These are phyloP conservation scores for Solanum acaule DNA, from an alignment of 257 asterid genomes.

Conservation along the genomic window DNA sequence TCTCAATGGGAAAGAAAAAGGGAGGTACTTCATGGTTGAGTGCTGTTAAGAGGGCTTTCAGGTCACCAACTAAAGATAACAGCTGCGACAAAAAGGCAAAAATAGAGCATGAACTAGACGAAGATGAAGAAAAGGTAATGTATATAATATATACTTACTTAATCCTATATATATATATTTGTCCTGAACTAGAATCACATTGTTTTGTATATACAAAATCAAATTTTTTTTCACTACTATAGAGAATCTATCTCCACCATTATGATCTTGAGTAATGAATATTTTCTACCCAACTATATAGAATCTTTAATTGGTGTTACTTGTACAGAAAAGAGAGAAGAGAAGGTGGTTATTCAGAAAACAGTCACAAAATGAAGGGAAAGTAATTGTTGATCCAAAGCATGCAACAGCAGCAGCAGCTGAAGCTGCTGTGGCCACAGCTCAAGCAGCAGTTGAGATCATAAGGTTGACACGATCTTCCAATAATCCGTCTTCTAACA, in stretches of 20 bases:
- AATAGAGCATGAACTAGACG: constrained; percentile 39
- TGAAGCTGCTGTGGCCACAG: constrained; percentile 31
- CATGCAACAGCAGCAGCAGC: constrained; percentile 72
- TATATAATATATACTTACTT: not conserved
- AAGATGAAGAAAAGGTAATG: constrained; percentile 50
- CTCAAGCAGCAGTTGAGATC: constrained; percentile 72
- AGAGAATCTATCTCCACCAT: not conserved
- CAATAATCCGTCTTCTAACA: constrained; percentile 12
- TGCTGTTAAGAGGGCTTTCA: constrained; percentile 80
- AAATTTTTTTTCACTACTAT: not conserved
- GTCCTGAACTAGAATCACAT: not conserved
- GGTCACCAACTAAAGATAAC: constrained; percentile 71
- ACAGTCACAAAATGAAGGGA: constrained; percentile 20
- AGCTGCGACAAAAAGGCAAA: constrained; percentile 39
- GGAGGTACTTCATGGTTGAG: constrained; percentile 71
- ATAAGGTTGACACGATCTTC: constrained; percentile 45
- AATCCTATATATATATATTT: not conserved
- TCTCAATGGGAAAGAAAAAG: constrained; percentile 58
- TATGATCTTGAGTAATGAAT: not conserved
- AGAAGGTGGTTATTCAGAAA: constrained; percentile 81
- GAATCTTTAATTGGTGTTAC: not conserved
- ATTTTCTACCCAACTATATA: not conserved
- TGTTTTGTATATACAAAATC: too few relatives aligned
- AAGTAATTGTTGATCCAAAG: constrained; percentile 34
- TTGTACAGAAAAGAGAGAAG: constrained; percentile 56